Conservation (phyloP, 257 asterid genomes). For the Nicotiana tomentosiformis region DNA sequence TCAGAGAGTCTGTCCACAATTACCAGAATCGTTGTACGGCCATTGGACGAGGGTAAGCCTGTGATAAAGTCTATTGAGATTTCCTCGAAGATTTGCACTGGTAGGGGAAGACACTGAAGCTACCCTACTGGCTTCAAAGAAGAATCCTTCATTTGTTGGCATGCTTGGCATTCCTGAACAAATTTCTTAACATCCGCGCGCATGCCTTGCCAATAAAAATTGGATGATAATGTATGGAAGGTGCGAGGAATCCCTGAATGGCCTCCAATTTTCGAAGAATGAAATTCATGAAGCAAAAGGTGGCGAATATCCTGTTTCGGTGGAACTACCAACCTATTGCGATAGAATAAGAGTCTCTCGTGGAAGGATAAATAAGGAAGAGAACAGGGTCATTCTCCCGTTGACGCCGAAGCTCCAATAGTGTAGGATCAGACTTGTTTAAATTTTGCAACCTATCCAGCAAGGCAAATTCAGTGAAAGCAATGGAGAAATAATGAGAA, state of each 20-base stretch:
- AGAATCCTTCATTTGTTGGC: background rate
- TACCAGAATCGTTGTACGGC: background rate
- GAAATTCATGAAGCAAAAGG: background rate
- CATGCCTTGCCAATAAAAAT: too few species aligned
- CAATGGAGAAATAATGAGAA: too few species aligned
- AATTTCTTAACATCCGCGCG: too few species aligned
- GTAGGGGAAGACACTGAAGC: background rate
- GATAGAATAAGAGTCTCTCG: background rate
- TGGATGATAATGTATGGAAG: too few species aligned
- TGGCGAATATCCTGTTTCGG: background rate
- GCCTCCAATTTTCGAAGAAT: background rate
- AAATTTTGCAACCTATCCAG: too few species aligned
- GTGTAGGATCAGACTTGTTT: too few species aligned
- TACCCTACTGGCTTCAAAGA: background rate
- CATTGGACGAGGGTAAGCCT: background rate
- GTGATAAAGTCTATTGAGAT: background rate
- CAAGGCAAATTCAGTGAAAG: too few species aligned
- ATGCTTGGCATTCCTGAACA: background rate
- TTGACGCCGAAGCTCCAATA: too few species aligned
- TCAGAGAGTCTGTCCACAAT: background rate
- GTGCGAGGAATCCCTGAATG: too few species aligned
- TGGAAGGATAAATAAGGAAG: too few species aligned
- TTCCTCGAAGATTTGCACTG: background rate
- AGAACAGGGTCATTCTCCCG: too few species aligned
- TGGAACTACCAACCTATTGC: background rate